Evolutionary conservation across 495 filamentous ascomycete species (phyloP).

Genomic region (Trichocladium uniseriatum): DNA sequence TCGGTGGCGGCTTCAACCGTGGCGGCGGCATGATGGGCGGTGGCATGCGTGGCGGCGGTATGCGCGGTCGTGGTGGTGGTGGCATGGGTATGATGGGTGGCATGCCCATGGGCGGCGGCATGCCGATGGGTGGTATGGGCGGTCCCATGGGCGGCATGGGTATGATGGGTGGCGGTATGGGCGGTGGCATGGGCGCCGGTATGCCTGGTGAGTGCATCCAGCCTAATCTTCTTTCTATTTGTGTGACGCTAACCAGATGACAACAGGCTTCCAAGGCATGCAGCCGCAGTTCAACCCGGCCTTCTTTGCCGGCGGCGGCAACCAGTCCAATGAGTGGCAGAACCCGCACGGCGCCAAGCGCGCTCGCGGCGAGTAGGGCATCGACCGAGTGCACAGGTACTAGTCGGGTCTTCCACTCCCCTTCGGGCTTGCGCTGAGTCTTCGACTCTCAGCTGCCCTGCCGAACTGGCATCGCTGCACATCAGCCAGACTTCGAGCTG

Average conservation of each 20-base stretch:
- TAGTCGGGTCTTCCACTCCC: background rate
- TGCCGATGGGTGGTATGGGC: conserved; percentile 24
- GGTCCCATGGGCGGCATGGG: conserved; percentile 32
- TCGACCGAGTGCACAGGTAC: background rate
- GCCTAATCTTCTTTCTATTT: background rate
- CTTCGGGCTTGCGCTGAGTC: background rate
- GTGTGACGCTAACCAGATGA: background rate
- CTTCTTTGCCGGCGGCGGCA: conserved; percentile 57
- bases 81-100: conserved; percentile 32
- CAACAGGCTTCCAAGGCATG: conserved; percentile 55
- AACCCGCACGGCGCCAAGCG: conserved; percentile 82
- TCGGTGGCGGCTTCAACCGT: conserved; percentile 46
- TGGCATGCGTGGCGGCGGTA: conserved; percentile 38
- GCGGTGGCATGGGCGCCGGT: conserved; percentile 38
- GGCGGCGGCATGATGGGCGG: conserved; percentile 56
- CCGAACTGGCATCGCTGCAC: too few species aligned
- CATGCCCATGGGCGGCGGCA: conserved; percentile 27
- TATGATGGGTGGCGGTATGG: conserved; percentile 31
- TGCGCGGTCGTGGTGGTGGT: conserved; percentile 64
- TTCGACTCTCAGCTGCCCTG: too few species aligned
- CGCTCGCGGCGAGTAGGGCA: conserved; percentile 42
- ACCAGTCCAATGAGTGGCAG: conserved; percentile 41
- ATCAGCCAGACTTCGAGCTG: too few species aligned
- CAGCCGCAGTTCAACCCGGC: conserved; percentile 69
- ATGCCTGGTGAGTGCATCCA: conserved; percentile 47